Evolutionary conservation across 2,329 filamentous ascomycete genomes (phyloP), one percentile per base, ranked within the genome.

Genomic region (Stachybotrys elegans): DNA sequence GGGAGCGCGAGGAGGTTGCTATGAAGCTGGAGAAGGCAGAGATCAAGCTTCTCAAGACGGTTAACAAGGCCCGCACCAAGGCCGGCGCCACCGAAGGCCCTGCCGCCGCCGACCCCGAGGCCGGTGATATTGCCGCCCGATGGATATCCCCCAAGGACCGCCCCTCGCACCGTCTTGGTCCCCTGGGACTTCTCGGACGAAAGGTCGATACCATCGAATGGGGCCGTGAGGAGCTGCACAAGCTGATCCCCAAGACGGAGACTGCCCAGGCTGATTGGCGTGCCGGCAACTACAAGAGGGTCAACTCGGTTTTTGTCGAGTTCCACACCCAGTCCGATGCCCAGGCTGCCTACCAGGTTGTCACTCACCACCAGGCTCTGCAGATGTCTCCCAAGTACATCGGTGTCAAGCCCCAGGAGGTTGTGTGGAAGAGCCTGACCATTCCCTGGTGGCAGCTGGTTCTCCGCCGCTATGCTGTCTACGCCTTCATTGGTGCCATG

Each of bases 291-390:
- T 83, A 75, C 20, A 73, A 78, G 43, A 75, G 77, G 51, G 71
- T 84, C 43, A 79, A 79, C 42, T 84, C 90, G 4, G 85, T 93
- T n/a, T 97, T 98, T 57, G 87, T 98, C 51, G 91, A 97, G 59
- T 98, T 95, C 59, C 77, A 80, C 50, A 82, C 79, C 4, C 88
- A 95, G 60, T 78, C 83, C 20, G 87, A 88, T 48, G 93, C 93
- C 8, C 92, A 98, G 63, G 73, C 77, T 45, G 91, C 92, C 20
- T 95, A 78, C 65, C 91, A 96, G 65, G 84, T 81, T 17, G 73
- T 94, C 22, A 79, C 88, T 6, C 88, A 93, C 66, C 88, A 93
- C 61, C 79, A 87, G 44, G 83, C 86, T 22, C 71, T 92, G 34
- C 86, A 90, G 63, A 90, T 95, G 84, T 79, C 85, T 19, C 89